These are phyloP conservation scores for Dendrocalamus sinicus DNA, from an alignment of 176 grass and related monocot genomes.

Conservation along the genomic window DNA sequence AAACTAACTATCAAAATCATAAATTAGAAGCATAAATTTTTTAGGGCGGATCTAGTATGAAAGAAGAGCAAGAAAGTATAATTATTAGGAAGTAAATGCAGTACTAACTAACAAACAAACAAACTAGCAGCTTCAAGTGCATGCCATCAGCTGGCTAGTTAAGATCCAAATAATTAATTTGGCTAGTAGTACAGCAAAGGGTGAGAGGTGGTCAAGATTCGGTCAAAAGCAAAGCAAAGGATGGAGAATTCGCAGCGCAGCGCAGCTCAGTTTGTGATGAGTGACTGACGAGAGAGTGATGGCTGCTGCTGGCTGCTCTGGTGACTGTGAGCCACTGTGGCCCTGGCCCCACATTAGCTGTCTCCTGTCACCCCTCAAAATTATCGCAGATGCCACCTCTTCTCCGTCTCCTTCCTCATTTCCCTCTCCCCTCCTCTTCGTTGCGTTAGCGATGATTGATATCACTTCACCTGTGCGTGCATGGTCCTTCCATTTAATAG, in stretches of 20 bases:
- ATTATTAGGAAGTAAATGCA: too few relatives aligned
- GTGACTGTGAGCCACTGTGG: background rate
- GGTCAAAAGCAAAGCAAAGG: slow-evolving; percentile 46
- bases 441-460: background rate
- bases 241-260: background rate
- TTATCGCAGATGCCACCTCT: background rate
- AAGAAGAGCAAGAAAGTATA: too few relatives aligned
- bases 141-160: background rate
- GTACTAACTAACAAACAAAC: background rate
- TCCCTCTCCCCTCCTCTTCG: background rate
- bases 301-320: background rate
- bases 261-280: background rate
- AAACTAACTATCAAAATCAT: too few relatives aligned
- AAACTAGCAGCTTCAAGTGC: background rate
- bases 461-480: background rate
- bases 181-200: background rate
- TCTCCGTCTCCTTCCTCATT: background rate
- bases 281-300: slow-evolving; percentile 28
- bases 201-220: slow-evolving; percentile 42
- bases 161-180: background rate
- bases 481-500: background rate
- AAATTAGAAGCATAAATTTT: too few relatives aligned
- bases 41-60: too few relatives aligned
- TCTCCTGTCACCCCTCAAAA: background rate
- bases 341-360: slow-evolving; percentile 14